Percentiles rank a stretch among this genome's conserved stretches.
These are phyloP conservation scores for Solanum piurae DNA, from an alignment of 257 asterid genomes.

Conservation along the genomic window DNA sequence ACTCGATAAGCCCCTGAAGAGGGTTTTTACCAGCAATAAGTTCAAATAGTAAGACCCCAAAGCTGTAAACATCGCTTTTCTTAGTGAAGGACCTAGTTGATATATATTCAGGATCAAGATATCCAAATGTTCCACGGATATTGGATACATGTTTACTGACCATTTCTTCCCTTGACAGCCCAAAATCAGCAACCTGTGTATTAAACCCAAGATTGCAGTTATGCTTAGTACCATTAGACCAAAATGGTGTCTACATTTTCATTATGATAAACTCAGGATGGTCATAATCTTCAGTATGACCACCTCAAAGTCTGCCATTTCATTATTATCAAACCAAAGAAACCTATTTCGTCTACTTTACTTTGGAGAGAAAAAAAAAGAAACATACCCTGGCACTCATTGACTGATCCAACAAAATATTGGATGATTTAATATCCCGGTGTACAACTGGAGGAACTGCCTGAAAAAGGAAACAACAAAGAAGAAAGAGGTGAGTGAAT, in stretches of 20 bases:
- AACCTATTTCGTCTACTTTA: neutral
- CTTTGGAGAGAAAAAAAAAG: neutral
- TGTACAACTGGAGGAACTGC: slow-evolving; percentile 96
- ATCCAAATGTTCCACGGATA: slow-evolving; percentile 84
- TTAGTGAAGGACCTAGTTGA: slow-evolving; percentile 81
- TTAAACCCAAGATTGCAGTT: neutral
- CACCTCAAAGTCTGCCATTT: neutral
- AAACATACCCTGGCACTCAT: slow-evolving; percentile 76
- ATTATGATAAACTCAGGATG: neutral
- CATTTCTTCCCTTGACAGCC: slow-evolving; percentile 94
- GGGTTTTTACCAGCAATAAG: slow-evolving; percentile 89
- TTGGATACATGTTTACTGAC: slow-evolving; percentile 55
- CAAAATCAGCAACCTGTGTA: slow-evolving; percentile 82
- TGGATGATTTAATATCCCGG: slow-evolving; percentile 88
- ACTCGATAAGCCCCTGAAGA: slow-evolving; percentile 83
- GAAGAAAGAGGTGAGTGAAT: neutral
- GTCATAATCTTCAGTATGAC: neutral
- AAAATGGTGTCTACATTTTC: neutral
- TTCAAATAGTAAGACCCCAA: slow-evolving; percentile 83
- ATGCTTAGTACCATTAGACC: neutral
- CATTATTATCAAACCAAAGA: neutral
- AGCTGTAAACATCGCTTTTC: slow-evolving; percentile 91
- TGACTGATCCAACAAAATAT: slow-evolving; percentile 78
- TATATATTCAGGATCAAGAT: slow-evolving; percentile 90
- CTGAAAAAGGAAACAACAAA: slow-evolving; percentile 30